Evolutionary conservation across 73 alveolate species (phyloP).

Genomic region (Uronychia setigera): DNA sequence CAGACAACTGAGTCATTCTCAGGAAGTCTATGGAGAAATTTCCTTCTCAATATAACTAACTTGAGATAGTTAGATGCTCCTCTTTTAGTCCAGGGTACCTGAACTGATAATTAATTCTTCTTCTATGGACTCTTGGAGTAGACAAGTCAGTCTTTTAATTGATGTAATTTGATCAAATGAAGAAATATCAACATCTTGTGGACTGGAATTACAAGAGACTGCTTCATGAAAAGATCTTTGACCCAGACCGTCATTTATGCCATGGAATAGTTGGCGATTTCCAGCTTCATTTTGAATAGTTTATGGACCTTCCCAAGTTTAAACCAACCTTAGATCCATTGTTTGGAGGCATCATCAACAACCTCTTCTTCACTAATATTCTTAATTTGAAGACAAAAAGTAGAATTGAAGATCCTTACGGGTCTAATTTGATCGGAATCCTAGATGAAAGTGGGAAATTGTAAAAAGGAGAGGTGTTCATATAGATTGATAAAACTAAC

Average conservation of each 20-base stretch:
- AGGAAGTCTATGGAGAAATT: slow-evolving; percentile 39
- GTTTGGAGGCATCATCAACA: slow-evolving; percentile 36
- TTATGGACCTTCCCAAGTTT: no score
- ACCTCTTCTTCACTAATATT: slow-evolving; percentile 15
- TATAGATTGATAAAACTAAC: no score
- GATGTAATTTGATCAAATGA: not conserved
- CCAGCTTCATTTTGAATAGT: no score
- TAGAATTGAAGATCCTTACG: slow-evolving; percentile 57
- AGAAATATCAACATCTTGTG: not conserved
- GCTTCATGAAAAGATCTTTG: no score
- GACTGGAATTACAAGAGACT: not conserved
- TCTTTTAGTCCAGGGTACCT: slow-evolving; percentile 12
- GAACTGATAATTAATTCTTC: slow-evolving; percentile 29
- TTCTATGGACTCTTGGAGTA: slow-evolving; percentile 35
- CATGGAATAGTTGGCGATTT: no score
- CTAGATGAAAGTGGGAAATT: slow-evolving; percentile 71
- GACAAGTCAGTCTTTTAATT: slow-evolving; percentile 10
- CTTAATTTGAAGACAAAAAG: slow-evolving; percentile 68
- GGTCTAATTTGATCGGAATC: slow-evolving; percentile 78
- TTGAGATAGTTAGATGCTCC: slow-evolving; percentile 35
- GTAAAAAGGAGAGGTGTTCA: slow-evolving; percentile 65
- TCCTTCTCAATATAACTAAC: not conserved
- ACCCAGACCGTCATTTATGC: no score
- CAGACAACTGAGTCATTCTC: not conserved
- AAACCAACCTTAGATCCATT: slow-evolving; percentile 62